Percentiles rank a stretch among this genome's conserved stretches.
Evolutionary conservation across 2,329 filamentous ascomycete genomes (phyloP).

Genomic region (Fusarium miscanthi): DNA sequence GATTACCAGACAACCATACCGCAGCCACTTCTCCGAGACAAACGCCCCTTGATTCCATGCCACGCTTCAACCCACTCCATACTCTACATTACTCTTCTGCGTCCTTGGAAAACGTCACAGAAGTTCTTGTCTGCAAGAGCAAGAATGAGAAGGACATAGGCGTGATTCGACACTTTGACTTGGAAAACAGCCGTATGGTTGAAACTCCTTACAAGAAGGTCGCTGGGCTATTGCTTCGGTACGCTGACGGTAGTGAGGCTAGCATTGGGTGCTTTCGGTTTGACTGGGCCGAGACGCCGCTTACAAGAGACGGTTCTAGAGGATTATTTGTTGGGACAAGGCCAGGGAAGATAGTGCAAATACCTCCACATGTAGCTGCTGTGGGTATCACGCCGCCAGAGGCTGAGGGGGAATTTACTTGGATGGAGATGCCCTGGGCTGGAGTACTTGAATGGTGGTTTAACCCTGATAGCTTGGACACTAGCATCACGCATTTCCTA

Average conservation of each 20-base stretch:
- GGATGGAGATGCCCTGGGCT: slow-evolving; percentile 3
- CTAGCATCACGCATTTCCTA: not conserved
- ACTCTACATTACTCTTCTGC: not conserved
- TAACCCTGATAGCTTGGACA: slow-evolving; percentile 1
- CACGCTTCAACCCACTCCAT: not conserved
- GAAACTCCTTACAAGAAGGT: not conserved
- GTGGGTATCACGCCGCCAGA: not conserved
- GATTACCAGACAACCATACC: fast-evolving
- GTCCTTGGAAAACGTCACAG: not conserved
- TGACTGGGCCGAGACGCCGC: not conserved
- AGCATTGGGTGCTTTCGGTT: slow-evolving; percentile 16
- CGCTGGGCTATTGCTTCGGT: not conserved
- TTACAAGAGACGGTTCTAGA: not conserved
- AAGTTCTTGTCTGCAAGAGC: not conserved
- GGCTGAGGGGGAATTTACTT: not conserved
- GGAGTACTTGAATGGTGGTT: slow-evolving; percentile 26
- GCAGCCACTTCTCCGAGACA: not conserved
- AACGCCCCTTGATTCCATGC: not conserved
- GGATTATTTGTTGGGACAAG: not conserved
- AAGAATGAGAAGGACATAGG: not conserved
- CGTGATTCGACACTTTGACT: not conserved
- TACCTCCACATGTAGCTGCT: not conserved
- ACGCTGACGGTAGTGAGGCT: not conserved
- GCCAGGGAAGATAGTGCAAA: not conserved
- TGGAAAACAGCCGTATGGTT: not conserved